These are phyloP conservation scores for Suzukiozyma palmioleophila DNA, from an alignment of 1,139 yeast species.

Conservation along the genomic window DNA sequence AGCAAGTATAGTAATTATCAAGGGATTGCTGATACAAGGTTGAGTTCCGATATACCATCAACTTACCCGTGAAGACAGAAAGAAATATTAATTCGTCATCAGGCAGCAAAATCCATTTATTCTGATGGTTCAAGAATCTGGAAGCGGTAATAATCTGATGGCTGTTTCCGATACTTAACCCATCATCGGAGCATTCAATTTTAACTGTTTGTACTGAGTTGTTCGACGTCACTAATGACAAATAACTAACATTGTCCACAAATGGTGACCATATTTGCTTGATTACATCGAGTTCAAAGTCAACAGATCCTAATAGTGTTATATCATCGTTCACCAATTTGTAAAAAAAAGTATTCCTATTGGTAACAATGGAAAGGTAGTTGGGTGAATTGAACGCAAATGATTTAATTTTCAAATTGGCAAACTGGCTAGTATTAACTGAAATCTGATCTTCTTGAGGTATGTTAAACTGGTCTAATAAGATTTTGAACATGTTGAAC, in stretches of 20 bases:
- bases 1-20: constrained; percentile 1
- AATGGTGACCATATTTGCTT: constrained; percentile 19
- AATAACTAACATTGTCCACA: constrained; percentile 8
- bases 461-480: constrained; percentile 19
- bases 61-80: constrained; percentile 1
- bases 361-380: constrained; percentile 9
- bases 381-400: constrained; percentile 22
- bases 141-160: not conserved
- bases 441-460: constrained; percentile 12
- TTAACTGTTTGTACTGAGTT: constrained; percentile 15
- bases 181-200: not conserved
- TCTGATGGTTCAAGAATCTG: constrained; percentile 1
- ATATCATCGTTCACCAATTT: constrained; percentile 13
- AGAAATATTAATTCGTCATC: not conserved
- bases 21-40: not conserved
- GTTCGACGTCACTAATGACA: constrained; percentile 14
- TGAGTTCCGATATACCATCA: not conserved
- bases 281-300: constrained; percentile 11
- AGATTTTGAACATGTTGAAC: constrained; percentile 24
- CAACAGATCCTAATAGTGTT: constrained; percentile 4
- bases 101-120: not conserved
- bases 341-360: constrained; percentile 16
- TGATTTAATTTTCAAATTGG: constrained; percentile 22
- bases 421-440: constrained; percentile 17
- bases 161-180: not conserved